phyloP scores from a whole-genome alignment of 2,329 filamentous ascomycete genomes.

The Epichloe coenophiala region DNA sequence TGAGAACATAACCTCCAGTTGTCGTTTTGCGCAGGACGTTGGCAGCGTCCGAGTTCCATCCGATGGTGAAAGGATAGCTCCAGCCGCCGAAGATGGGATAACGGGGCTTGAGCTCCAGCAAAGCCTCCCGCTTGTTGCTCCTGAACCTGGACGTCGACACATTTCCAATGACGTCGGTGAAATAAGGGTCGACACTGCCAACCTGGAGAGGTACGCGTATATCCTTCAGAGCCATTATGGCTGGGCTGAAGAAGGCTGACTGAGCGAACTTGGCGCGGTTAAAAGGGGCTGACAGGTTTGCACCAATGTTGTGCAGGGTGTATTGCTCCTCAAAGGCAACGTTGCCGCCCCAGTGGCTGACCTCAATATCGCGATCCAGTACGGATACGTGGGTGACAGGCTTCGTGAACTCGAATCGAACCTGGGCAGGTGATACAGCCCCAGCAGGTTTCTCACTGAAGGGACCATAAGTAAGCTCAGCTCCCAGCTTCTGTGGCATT shows the following conservation, averaged over 20 bases:
- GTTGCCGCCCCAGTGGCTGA: constrained; percentile 97
- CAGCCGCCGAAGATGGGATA: constrained; percentile 96
- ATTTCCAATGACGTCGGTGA: constrained; percentile 91
- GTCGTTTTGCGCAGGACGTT: constrained; percentile 57
- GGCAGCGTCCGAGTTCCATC: constrained; percentile 82
- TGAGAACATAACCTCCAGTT: constrained; percentile 66
- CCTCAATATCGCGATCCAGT: constrained; percentile 82
- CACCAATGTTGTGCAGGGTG: constrained; percentile 74
- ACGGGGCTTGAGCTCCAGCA: constrained; percentile 79
- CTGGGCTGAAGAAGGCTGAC: constrained; percentile 61
- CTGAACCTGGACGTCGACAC: constrained; percentile 89
- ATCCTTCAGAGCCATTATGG: constrained; percentile 66
- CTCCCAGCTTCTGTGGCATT: constrained; percentile 68
- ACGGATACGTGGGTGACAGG: constrained; percentile 67
- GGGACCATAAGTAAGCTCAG: constrained; percentile 79
- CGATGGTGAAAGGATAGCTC: constrained; percentile 95
- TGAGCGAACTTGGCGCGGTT: constrained; percentile 65
- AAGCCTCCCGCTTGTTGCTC: constrained; percentile 60
- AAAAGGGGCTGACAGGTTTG: constrained; percentile 60
- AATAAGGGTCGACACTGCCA: constrained; percentile 81
- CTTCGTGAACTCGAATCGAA: constrained; percentile 93
- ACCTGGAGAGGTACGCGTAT: constrained; percentile 66
- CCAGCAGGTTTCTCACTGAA: constrained; percentile 75
- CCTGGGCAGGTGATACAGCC: constrained; percentile 54
- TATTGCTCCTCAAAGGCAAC: constrained; percentile 90